Base-by-base conservation (phyloP, 306 rosid genomes). In the Medicago ruthenica region DNA sequence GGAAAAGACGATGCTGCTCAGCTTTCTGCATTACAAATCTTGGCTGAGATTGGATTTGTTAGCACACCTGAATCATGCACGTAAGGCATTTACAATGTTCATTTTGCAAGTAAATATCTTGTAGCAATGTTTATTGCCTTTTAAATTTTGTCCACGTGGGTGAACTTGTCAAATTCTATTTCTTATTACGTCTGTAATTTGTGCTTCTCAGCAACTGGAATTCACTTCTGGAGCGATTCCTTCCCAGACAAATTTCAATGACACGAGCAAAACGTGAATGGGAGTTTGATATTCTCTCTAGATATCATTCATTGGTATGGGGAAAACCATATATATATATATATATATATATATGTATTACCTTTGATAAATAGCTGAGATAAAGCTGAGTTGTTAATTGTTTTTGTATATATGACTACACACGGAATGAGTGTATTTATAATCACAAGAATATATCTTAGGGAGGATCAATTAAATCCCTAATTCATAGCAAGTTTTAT, bases 1-100 rank as follows among this genome's bases (percentile, higher is more conserved):
- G 99, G 99, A 84, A 89, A 95, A 67, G 99, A 95, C 34, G 99
- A 95, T 83, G 99, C 97, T 79, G 91, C 93, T 15, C 97, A 92
- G 85, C 89, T 95, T 77, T 95, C 97, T 81, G 96, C 99, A 44
- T 81, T 95, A 80, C 99, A 95, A 83, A 92, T 92, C 60, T 75
- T 92, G 79, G 97, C 92, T 64, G 96, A 89, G 82, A 90, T 95
- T 79, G 99, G 98, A 76, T 88, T 81, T 79, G 63, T 85, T 60
- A 74, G 71, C 57, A 42, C 87, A 64, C 96, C 97, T 9, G 97
- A 95, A 78, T 83, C 97, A 64, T 83, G 92, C 97, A 84, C 82
- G 99, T 95, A 62, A 55, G 97, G n/a, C 67, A 68, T 76, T 41
- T 67, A 14, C 42, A 47, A 55, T 78, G 54, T 53, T 37, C 64